Conservation (phyloP, 371 early-diverging fungal species). For the Saksenaea vasiformis region DNA sequence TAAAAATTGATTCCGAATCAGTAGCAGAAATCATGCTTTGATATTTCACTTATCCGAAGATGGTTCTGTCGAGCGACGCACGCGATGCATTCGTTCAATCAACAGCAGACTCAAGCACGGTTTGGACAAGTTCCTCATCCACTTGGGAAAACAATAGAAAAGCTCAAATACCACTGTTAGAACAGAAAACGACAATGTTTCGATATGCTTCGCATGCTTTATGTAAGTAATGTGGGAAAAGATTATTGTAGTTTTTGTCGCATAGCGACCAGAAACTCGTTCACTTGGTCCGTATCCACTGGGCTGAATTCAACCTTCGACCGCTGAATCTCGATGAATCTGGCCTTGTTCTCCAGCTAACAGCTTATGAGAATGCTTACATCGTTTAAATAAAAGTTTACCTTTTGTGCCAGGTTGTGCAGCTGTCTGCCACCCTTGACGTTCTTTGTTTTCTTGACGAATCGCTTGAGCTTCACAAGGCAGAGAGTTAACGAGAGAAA, state of each 20-base stretch:
- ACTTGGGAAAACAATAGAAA: too few relatives aligned
- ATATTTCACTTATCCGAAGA: too few relatives aligned
- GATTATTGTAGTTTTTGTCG: conserved; percentile 16
- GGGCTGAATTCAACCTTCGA: conserved; percentile 20
- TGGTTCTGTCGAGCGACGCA: too few relatives aligned
- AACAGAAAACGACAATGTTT: background rate
- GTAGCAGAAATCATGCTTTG: too few relatives aligned
- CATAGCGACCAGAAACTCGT: conserved; percentile 13
- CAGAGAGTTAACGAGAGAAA: background rate
- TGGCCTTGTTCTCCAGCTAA: conserved; percentile 21
- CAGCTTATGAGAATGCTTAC: background rate
- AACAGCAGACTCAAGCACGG: too few relatives aligned
- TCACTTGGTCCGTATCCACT: conserved; percentile 16
- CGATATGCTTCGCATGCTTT: background rate
- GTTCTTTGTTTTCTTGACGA: conserved; percentile 61
- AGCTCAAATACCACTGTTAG: too few relatives aligned
- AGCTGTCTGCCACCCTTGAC: conserved; percentile 75
- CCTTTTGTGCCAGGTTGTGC: conserved; percentile 75
- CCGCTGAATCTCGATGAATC: conserved; percentile 19
- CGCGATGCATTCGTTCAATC: too few relatives aligned
- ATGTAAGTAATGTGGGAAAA: background rate
- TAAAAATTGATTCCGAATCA: too few relatives aligned
- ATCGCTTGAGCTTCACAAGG: conserved; percentile 53
- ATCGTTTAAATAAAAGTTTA: conserved; percentile 7
- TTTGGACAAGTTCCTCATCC: too few relatives aligned